phyloP scores from a whole-genome alignment of 352 stramenopile species.

The Aphanomyces cochlioides region DNA sequence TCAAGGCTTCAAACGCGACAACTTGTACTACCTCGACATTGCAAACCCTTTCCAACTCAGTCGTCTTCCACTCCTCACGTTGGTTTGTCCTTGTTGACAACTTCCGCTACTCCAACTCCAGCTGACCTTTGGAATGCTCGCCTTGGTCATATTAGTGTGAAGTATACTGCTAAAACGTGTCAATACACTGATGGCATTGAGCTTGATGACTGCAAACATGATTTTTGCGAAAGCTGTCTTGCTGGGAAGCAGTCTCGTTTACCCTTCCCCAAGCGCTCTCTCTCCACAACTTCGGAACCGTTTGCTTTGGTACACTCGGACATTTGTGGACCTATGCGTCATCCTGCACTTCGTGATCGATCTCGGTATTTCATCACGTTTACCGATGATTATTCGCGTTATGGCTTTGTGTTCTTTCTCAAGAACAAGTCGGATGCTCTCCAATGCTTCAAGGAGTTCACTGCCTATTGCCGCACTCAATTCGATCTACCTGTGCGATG shows the following conservation, averaged over 20 bases:
- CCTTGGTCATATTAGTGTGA: background rate
- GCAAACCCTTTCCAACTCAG: background rate
- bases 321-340: conserved; percentile 4
- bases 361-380: background rate
- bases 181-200: background rate
- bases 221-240: background rate
- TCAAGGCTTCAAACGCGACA: background rate
- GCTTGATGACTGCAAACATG: background rate
- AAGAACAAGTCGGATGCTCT: conserved; percentile 2
- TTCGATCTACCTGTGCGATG: background rate
- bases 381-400: conserved; percentile 4
- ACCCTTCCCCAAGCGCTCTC: background rate
- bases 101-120: background rate
- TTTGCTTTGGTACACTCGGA: background rate
- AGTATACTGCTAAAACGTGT: background rate
- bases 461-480: background rate
- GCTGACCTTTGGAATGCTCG: background rate
- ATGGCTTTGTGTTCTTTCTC: conserved; percentile 8
- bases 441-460: background rate
- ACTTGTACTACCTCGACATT: conserved; percentile 7
- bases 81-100: background rate
- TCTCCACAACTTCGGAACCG: background rate
- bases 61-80: background rate
- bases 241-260: conserved; percentile 5
- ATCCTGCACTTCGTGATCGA: too few species aligned